Evolutionary conservation across 352 stramenopile genomes (phyloP).

Genomic region (Stephanocyclus meneghinianus): DNA sequence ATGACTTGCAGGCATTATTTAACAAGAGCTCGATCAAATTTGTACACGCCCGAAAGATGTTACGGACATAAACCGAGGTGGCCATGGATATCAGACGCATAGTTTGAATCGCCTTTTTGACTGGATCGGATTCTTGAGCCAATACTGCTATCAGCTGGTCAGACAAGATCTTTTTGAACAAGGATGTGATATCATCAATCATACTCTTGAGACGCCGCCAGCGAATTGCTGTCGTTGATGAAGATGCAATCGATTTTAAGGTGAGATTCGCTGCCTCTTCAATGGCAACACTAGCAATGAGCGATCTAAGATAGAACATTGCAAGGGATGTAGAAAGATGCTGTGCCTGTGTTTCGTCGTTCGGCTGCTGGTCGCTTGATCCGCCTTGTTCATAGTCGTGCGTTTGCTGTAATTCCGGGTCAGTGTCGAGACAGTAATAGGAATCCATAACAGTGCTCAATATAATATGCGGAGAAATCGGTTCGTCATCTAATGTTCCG

Average conservation of each 20-base stretch:
- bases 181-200: slow-evolving; percentile 22
- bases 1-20: neutral
- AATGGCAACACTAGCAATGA: slow-evolving; percentile 20
- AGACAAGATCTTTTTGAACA: slow-evolving; percentile 28
- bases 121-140: neutral
- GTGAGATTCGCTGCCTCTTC: slow-evolving; percentile 24
- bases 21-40: slow-evolving; percentile 8
- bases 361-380: neutral
- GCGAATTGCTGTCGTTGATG: slow-evolving; percentile 16
- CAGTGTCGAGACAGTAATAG: slow-evolving; percentile 30
- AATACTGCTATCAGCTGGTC: slow-evolving; percentile 13
- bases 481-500: slow-evolving; percentile 4
- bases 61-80: slow-evolving; percentile 23
- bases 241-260: slow-evolving; percentile 10
- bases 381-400: neutral
- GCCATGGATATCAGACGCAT: slow-evolving; percentile 22
- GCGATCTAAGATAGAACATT: slow-evolving; percentile 38
- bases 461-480: slow-evolving; percentile 33
- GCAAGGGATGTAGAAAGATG: slow-evolving; percentile 17
- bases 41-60: slow-evolving; percentile 22
- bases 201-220: slow-evolving; percentile 45
- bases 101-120: neutral
- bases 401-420: slow-evolving; percentile 14
- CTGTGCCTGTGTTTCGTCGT: neutral
- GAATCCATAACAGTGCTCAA: slow-evolving; percentile 37